Evolutionary conservation across 495 filamentous ascomycete genomes (phyloP), one percentile per base, ranked within the genome.

Genomic region (Penicillium cosmopolitanum): DNA sequence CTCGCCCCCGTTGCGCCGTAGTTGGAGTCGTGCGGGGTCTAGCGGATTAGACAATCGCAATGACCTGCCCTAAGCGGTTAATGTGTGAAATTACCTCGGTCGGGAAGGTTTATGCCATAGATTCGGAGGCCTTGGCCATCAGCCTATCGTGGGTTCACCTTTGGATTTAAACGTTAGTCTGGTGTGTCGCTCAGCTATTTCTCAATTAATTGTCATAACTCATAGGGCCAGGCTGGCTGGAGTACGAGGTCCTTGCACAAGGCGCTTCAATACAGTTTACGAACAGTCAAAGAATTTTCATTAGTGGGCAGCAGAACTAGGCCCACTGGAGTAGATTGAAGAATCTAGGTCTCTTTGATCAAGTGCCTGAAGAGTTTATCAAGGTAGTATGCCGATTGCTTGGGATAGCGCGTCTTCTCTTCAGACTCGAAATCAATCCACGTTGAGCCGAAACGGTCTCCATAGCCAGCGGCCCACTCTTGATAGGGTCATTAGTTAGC

Each of bases 381-480:
- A 38, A 81, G 57, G 15, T 78, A 79, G 53, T 69, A 74, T 4
- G 79, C 75, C 21, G 73, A 78, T 58, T 77, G 69, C 58, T 81
- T 81, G 9, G 78, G 77, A 57, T 78, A 69, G 18, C 78, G 66
- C 16, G 64, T 79, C 65, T 81, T 82, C 40, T 79, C 70, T n/a
- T 69, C 63, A 11, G 73, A 69, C 62, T 77, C 68, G 31, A 71
- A 81, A 62, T 81, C 78, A 19, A 80, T 69, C 23, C 64, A 77
- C 0, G 73, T 79, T 19, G 70, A 68, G 4, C 78, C 77, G 55
- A 81, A 81, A n/a, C 77, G 66, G 42, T 79, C 78, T 16, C 67
- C 64, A 64, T 78, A 80, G n/a, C 77, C 78, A 60, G 77, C 78
- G 0, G 77, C 78, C 78, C 78, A 81, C 67, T 80, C 77, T 70